phyloP scores from a whole-genome alignment of 23 red algal species.

The Gracilaria domingensis region DNA sequence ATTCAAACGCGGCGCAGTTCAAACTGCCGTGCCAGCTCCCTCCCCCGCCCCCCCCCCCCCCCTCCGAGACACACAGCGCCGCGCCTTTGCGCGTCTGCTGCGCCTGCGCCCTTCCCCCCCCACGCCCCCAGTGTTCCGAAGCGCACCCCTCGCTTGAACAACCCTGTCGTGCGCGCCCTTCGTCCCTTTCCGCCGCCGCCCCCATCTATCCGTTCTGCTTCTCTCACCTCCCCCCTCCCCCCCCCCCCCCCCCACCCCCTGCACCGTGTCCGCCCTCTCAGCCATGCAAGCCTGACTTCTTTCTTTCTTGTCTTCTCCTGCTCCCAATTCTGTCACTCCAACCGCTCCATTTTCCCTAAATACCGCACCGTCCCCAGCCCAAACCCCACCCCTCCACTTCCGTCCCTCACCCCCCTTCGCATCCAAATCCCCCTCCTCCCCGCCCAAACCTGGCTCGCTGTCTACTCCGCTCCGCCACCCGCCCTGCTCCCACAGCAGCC shows the following conservation, averaged over 20 bases:
- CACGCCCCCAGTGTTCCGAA: background rate
- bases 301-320: background rate
- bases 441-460: slow-evolving; percentile 15
- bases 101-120: background rate
- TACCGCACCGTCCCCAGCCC: background rate
- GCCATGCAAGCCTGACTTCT: slow-evolving; percentile 30
- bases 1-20: slow-evolving; percentile 24
- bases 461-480: slow-evolving; percentile 8
- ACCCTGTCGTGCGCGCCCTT: background rate
- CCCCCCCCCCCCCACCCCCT: background rate
- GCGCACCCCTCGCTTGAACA: background rate
- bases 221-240: background rate
- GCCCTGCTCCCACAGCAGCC: background rate
- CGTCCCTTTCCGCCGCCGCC: background rate
- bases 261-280: background rate
- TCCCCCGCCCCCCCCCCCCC: too few relatives aligned
- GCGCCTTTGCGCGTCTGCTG: background rate
- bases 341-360: background rate
- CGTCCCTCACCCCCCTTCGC: background rate
- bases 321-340: background rate
- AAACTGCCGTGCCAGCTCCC: slow-evolving; percentile 38
- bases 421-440: background rate
- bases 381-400: background rate
- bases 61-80: slow-evolving; percentile 4
- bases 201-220: background rate